Percentiles rank a stretch among this genome's conserved stretches.
These are phyloP conservation scores for Xylaria hypoxylon DNA, from an alignment of 2,329 filamentous ascomycete genomes.

Conservation along the genomic window DNA sequence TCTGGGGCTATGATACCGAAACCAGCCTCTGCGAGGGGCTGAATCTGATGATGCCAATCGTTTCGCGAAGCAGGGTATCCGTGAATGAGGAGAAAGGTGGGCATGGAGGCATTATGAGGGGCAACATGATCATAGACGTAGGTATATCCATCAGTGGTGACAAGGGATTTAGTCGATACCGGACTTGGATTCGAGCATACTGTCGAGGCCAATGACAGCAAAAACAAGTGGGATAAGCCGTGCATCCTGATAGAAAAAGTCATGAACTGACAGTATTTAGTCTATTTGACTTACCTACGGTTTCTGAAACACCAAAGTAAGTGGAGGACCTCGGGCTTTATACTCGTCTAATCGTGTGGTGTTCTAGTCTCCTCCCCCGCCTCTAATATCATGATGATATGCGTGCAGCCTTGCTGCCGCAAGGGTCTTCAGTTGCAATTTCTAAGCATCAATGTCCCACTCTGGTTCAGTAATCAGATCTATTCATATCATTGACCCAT, in stretches of 20 bases:
- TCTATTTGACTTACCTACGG: not conserved
- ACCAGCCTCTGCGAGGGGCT: conserved; percentile 7
- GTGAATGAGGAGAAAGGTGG: conserved; percentile 19
- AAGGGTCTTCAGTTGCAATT: not conserved
- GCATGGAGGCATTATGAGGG: conserved; percentile 10
- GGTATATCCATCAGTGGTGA: conserved; percentile 14
- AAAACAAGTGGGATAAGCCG: not conserved
- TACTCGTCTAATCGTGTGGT: not conserved
- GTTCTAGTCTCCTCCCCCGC: not conserved
- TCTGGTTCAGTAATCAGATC: not conserved
- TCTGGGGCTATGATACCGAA: conserved; percentile 24
- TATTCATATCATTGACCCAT: not conserved
- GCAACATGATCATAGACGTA: conserved; percentile 25
- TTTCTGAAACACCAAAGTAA: too few relatives aligned
- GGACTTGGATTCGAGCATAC: not conserved
- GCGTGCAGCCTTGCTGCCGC: not conserved
- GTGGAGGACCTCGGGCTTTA: not conserved
- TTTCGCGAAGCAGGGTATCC: conserved; percentile 19
- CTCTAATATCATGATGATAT: not conserved
- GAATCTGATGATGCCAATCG: conserved; percentile 18
- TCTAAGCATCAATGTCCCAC: not conserved
- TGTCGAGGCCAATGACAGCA: conserved; percentile 3
- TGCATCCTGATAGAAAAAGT: conserved; percentile 1
- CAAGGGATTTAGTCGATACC: conserved; percentile 11
- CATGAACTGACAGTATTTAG: not conserved